Evolutionary conservation across 2,329 filamentous ascomycete genomes (phyloP).

Genomic region (Trichoderma brevicompactum): DNA sequence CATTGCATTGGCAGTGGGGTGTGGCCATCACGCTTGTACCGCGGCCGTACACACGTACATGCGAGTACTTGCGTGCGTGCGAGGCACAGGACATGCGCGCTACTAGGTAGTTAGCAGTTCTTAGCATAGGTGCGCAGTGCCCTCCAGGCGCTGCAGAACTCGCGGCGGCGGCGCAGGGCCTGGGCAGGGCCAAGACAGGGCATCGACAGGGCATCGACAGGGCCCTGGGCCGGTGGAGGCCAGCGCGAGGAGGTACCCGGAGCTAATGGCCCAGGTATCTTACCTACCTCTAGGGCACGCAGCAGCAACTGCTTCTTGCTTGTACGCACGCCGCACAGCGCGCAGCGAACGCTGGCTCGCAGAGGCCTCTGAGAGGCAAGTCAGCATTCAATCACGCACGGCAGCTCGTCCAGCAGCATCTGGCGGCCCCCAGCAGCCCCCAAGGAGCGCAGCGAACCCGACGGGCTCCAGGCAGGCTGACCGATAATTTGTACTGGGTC

Average conservation of each 20-base stretch:
- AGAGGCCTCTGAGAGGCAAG: too few species aligned
- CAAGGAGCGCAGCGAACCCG: too few species aligned
- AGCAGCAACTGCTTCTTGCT: background rate
- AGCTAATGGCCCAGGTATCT: constrained; percentile 23
- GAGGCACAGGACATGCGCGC: background rate
- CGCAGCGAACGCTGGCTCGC: too few species aligned
- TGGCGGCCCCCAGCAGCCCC: too few species aligned
- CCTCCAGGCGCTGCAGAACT: constrained; percentile 18
- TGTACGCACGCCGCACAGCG: too few species aligned
- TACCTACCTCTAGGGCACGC: background rate
- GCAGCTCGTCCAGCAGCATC: too few species aligned
- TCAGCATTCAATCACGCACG: too few species aligned
- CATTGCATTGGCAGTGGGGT: background rate
- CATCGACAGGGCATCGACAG: constrained; percentile 22
- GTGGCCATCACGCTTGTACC: background rate
- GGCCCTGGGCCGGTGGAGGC: constrained; percentile 15
- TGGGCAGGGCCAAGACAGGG: constrained; percentile 15
- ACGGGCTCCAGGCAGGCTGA: background rate
- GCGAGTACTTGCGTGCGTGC: background rate
- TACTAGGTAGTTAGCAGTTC: background rate
- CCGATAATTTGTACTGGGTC: background rate
- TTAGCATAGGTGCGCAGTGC: background rate
- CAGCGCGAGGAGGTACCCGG: constrained; percentile 27
- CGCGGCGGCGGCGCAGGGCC: background rate
- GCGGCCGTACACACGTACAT: background rate